Evolutionary conservation across 352 stramenopile species (phyloP).

Genomic region (Pythium graminicola): DNA sequence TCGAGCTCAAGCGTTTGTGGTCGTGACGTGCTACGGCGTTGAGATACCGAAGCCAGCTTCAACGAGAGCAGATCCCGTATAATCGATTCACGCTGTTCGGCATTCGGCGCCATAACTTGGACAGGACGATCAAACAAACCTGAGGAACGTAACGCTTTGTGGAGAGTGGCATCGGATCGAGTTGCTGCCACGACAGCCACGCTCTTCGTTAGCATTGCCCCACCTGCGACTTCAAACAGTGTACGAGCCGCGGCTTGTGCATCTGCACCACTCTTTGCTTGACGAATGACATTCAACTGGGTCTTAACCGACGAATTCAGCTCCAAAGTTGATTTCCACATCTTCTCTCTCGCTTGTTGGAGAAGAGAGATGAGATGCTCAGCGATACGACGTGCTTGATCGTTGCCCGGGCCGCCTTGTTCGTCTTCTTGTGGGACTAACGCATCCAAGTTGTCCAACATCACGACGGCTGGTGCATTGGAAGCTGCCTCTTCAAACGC

Average conservation of each 20-base stretch:
- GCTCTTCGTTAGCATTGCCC: slow-evolving; percentile 58
- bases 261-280: slow-evolving; percentile 10
- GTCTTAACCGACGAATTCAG: slow-evolving; percentile 47
- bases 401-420: slow-evolving; percentile 56
- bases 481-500: slow-evolving; percentile 43
- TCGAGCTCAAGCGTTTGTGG: slow-evolving; percentile 29
- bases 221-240: slow-evolving; percentile 40
- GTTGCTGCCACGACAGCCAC: slow-evolving; percentile 54
- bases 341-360: slow-evolving; percentile 39
- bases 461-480: slow-evolving; percentile 53
- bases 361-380: slow-evolving; percentile 64
- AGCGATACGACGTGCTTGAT: slow-evolving; percentile 82
- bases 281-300: slow-evolving; percentile 8
- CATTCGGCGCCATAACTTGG: slow-evolving; percentile 51
- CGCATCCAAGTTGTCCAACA: slow-evolving; percentile 82
- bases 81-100: slow-evolving; percentile 51
- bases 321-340: slow-evolving; percentile 54
- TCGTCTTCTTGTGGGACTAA: slow-evolving; percentile 78
- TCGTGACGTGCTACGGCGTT: slow-evolving; percentile 12
- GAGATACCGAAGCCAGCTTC: slow-evolving; percentile 28
- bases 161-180: slow-evolving; percentile 54
- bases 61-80: slow-evolving; percentile 55
- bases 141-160: slow-evolving; percentile 53
- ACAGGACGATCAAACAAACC: slow-evolving; percentile 69
- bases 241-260: slow-evolving; percentile 21